These are phyloP conservation scores for Cyclotella baltica DNA, from an alignment of 108 stramenopile genomes.

Conservation along the genomic window DNA sequence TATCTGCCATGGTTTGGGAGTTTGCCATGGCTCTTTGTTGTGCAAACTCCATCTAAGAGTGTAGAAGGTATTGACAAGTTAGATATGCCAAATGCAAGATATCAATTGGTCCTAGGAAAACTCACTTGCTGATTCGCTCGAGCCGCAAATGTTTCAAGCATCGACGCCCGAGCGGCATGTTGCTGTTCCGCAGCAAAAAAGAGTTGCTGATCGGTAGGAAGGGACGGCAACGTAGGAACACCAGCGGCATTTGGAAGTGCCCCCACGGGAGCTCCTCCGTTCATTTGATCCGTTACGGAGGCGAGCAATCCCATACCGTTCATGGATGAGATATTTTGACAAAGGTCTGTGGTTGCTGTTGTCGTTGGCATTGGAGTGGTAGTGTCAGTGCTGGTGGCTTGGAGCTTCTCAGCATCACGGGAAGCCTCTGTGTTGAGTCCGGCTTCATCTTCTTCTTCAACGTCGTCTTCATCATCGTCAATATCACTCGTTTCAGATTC, in stretches of 20 bases:
- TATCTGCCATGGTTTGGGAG: constrained; percentile 29
- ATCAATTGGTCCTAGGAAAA: background rate
- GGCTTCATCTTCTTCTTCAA: background rate
- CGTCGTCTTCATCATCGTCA: constrained; percentile 2
- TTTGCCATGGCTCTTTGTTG: constrained; percentile 8
- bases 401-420: background rate
- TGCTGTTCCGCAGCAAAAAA: constrained; percentile 14
- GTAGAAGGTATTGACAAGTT: background rate
- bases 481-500: background rate
- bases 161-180: constrained; percentile 4
- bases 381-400: background rate
- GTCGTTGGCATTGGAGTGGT: background rate
- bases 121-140: constrained; percentile 19
- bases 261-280: background rate
- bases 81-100: background rate
- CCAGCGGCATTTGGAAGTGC: background rate
- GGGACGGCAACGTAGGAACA: constrained; percentile 1
- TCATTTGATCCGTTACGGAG: background rate
- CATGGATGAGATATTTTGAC: constrained; percentile 5
- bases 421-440: background rate
- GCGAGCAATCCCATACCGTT: constrained; percentile 9
- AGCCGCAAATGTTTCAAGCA: constrained; percentile 2
- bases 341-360: no score
- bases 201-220: constrained; percentile 9
- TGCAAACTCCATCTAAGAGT: constrained; percentile 1